Evolutionary conservation across 2,329 filamentous ascomycete genomes (phyloP), one percentile per base, ranked within the genome.

Genomic region (Sporothrix schenckii): DNA sequence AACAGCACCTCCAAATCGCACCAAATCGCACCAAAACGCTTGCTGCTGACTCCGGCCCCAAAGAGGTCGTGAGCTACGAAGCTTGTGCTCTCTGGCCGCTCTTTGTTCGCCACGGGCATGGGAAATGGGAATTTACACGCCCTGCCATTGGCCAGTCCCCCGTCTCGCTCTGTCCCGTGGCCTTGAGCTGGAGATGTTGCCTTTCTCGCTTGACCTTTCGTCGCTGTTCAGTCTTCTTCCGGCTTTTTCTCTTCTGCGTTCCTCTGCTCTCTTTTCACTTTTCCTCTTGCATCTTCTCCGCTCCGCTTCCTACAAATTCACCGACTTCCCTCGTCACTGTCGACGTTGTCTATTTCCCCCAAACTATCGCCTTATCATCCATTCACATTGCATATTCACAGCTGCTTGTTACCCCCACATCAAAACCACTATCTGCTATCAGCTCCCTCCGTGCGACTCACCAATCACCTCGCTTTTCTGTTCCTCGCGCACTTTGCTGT

Each of bases 41-140:
- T 34, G 67, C 56, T 69, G 67, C 67, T 69, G 67, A 69, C 67
- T 69, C 67, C 67, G 67, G 56, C 56, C 54, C 44, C 60, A 58
- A 58, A 39, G 24, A 34, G 27, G 21, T 50, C 4, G 34, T 56
- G 66, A 47, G 34, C 66, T 56, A 47, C 52, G 30, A 39, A 68
- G 66, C 50, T 56, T 68, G 50, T 54, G 53, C 44, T 50, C 6
- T 41, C 52, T 67, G 39, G 60, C 27, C 52, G 50, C 24, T 58
- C 69, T 70, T 70, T 70, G 69, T 70, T 70, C 47, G 69, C 69
- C 69, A 68, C 69, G 39, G 56, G 47, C 47, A 63, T 63, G 34
- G 34, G 61, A 52, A 52, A 49, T 56, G 52, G 27, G 49, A 52
- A 50, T 63, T 52, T 68, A 39, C 67, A 41, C 61, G 34, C 47